Evolutionary conservation across 2,329 filamentous ascomycete genomes (phyloP).

Genomic region (Dactylellina sp.): DNA sequence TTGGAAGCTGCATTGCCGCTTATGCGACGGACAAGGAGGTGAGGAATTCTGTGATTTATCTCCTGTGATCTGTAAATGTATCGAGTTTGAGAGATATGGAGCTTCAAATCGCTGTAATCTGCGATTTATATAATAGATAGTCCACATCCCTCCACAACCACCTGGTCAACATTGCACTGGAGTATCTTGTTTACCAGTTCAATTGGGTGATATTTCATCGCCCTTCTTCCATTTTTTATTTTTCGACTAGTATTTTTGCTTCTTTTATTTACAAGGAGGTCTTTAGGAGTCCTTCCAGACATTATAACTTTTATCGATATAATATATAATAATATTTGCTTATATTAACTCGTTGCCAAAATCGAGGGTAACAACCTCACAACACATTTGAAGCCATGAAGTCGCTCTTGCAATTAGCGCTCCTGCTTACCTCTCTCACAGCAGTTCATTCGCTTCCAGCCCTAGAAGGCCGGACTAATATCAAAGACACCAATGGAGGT

Average conservation of each 20-base stretch:
- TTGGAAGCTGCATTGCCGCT: constrained; percentile 41
- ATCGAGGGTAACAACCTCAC: not conserved
- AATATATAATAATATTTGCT: constrained; percentile 1
- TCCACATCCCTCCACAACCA: not conserved
- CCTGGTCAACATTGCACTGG: constrained; percentile 5
- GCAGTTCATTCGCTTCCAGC: constrained; percentile 21
- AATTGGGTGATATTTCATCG: constrained; percentile 11
- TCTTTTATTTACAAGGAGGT: not conserved
- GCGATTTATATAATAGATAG: constrained; percentile 22
- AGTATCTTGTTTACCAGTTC: not conserved
- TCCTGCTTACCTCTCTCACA: constrained; percentile 27
- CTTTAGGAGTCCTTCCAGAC: not conserved
- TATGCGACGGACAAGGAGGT: constrained; percentile 49
- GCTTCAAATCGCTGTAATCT: constrained; percentile 11
- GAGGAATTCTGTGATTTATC: constrained; percentile 1
- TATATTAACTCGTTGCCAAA: constrained; percentile 1
- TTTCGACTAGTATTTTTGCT: not conserved
- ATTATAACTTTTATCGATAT: not conserved
- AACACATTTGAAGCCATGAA: constrained; percentile 41
- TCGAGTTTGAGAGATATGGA: constrained; percentile 18
- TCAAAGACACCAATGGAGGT: constrained; percentile 67
- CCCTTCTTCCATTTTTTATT: constrained; percentile 18
- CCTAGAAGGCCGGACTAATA: constrained; percentile 5
- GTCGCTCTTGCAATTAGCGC: constrained; percentile 27
- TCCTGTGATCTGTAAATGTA: not conserved